phyloP scores from a whole-genome alignment of 2,329 filamentous ascomycete genomes.

The Sporothrix euskadiensis region DNA sequence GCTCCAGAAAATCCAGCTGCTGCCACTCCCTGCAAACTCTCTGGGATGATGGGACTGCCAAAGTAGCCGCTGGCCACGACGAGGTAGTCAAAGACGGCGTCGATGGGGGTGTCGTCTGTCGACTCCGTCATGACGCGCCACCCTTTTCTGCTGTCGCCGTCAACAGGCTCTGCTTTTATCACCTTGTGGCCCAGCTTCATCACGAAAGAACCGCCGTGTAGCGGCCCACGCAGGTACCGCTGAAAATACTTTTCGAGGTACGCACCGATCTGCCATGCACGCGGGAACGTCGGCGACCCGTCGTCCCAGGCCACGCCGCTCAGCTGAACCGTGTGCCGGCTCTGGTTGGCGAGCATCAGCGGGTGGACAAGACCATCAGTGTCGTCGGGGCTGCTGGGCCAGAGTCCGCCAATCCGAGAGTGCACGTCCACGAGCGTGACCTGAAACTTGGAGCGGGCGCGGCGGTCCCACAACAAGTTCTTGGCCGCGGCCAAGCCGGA shows the following conservation, averaged over 20 bases:
- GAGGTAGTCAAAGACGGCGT: conserved; percentile 67
- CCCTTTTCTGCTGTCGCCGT: conserved; percentile 32
- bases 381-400: conserved; percentile 60
- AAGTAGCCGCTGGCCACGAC: conserved; percentile 78
- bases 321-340: conserved; percentile 71
- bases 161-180: conserved; percentile 41
- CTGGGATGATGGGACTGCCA: conserved; percentile 58
- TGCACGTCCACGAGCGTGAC: conserved; percentile 71
- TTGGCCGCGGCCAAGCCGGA: conserved; percentile 71
- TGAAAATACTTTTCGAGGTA: conserved; percentile 68
- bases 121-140: conserved; percentile 44
- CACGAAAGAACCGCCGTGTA: conserved; percentile 38
- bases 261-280: conserved; percentile 72
- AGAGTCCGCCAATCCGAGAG: conserved; percentile 71
- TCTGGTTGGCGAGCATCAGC: conserved; percentile 72
- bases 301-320: conserved; percentile 68
- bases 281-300: conserved; percentile 64
- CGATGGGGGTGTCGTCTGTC: conserved; percentile 35
- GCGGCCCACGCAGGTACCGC: conserved; percentile 52
- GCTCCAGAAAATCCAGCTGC: conserved; percentile 44
- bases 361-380: conserved; percentile 59
- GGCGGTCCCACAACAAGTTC: conserved; percentile 64
- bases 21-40: conserved; percentile 41
- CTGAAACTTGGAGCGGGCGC: conserved; percentile 54
- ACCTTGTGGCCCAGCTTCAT: conserved; percentile 54